These are phyloP conservation scores for grape (Vitis vinifera) DNA, from an alignment of 164 flowering plant species.

Conservation along the genomic window DNA sequence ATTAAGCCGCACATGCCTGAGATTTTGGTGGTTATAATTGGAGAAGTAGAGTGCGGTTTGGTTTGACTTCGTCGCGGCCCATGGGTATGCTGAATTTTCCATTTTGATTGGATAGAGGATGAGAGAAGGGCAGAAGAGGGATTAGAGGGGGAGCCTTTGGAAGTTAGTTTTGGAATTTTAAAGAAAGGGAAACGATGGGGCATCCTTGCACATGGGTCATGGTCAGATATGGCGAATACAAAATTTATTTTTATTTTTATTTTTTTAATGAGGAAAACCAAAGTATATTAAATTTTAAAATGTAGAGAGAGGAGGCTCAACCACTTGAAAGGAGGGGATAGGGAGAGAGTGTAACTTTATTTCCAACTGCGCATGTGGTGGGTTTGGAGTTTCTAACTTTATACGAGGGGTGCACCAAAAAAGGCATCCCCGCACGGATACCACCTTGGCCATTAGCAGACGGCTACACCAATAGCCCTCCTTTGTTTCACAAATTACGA, in stretches of 20 bases:
- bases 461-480: too few species aligned
- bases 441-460: neutral
- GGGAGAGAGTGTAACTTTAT: neutral
- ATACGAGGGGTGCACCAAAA: slow-evolving; percentile 3
- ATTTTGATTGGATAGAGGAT: neutral
- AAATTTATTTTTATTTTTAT: slow-evolving; percentile 7
- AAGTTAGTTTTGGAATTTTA: slow-evolving; percentile 9
- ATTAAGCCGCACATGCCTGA: neutral
- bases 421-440: slow-evolving; percentile 4
- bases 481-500: neutral
- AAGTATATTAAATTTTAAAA: neutral
- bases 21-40: too few species aligned
- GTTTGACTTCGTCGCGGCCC: too few species aligned
- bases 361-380: slow-evolving; percentile 33
- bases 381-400: slow-evolving; percentile 15
- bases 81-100: too few species aligned
- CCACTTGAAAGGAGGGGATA: neutral
- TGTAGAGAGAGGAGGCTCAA: slow-evolving; percentile 17
- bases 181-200: slow-evolving; percentile 28
- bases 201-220: slow-evolving; percentile 43
- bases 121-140: slow-evolving; percentile 10
- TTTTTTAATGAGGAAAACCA: neutral
- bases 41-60: too few species aligned
- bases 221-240: slow-evolving; percentile 23
- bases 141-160: slow-evolving; percentile 17